These are phyloP conservation scores for Apophysomyces ossiformis DNA, from an alignment of 371 early-diverging fungal genomes.

Conservation along the genomic window DNA sequence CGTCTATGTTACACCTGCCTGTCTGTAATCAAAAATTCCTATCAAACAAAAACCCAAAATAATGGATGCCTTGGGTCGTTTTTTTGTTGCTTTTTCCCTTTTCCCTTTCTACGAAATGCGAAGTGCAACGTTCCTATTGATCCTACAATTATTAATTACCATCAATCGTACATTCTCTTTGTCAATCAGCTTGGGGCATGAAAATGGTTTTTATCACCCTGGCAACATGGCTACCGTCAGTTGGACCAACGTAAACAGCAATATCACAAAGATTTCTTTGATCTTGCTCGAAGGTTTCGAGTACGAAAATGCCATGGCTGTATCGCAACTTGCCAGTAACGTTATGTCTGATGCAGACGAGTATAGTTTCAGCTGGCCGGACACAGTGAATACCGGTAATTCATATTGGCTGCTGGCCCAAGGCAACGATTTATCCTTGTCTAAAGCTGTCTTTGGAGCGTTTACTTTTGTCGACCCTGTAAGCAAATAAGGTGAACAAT, in stretches of 20 bases:
- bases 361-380: background rate
- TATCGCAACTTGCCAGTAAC: background rate
- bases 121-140: no score
- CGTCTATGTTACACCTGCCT: no score
- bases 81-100: no score
- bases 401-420: background rate
- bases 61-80: no score
- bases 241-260: background rate
- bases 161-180: no score
- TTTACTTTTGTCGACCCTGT: background rate
- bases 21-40: no score
- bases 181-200: no score
- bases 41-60: no score
- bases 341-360: background rate
- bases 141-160: no score
- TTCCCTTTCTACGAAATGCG: no score
- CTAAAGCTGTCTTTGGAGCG: constrained; percentile 6
- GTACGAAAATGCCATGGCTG: background rate
- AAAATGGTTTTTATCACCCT: no score
- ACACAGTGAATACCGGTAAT: background rate
- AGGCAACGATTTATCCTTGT: background rate
- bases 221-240: background rate
- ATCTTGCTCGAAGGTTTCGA: background rate
- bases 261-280: background rate
- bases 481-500: background rate